A percentile compares a stretch with the other conserved stretches of the same genome.
Evolutionary conservation across 805 yeast genomes (phyloP).

Genomic region (Nakazawaea molendinolei): DNA sequence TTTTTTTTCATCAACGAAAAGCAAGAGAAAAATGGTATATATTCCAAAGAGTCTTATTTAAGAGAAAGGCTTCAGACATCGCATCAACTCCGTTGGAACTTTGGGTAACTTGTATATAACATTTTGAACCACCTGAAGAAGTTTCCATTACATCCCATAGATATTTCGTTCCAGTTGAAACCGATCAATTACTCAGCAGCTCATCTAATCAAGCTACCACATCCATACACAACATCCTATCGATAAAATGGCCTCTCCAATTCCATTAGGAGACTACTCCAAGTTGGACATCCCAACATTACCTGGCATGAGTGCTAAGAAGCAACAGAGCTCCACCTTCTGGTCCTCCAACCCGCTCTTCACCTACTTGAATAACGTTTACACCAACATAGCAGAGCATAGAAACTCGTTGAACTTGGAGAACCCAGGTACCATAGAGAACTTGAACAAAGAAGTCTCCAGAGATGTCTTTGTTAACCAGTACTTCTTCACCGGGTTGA

Average conservation of each 20-base stretch:
- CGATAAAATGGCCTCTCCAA: constrained; percentile 31
- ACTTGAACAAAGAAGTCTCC: constrained; percentile 86
- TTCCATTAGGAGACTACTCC: constrained; percentile 54
- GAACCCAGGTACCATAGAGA: constrained; percentile 94
- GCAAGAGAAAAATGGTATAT: neutral
- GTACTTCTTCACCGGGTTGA: constrained; percentile 88
- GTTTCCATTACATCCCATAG: neutral
- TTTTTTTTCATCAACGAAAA: too few species aligned
- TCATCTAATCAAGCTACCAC: too few species aligned
- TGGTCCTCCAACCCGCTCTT: constrained; percentile 84
- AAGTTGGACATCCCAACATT: constrained; percentile 50
- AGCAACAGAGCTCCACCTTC: constrained; percentile 48
- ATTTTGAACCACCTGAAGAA: constrained; percentile 1
- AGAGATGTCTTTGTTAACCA: constrained; percentile 89
- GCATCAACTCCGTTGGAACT: neutral
- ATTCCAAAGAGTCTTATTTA: constrained; percentile 8
- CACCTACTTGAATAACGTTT: constrained; percentile 70
- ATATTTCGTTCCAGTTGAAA: neutral
- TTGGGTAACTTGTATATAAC: constrained; percentile 12
- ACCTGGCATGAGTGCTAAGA: constrained; percentile 48
- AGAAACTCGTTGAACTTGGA: constrained; percentile 74
- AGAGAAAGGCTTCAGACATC: constrained; percentile 18
- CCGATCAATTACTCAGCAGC: too few species aligned
- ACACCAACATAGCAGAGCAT: constrained; percentile 65
- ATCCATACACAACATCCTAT: too few species aligned